These are phyloP conservation scores for Chimonanthus salicifolius DNA, from an alignment of 164 flowering plant species.

Conservation along the genomic window DNA sequence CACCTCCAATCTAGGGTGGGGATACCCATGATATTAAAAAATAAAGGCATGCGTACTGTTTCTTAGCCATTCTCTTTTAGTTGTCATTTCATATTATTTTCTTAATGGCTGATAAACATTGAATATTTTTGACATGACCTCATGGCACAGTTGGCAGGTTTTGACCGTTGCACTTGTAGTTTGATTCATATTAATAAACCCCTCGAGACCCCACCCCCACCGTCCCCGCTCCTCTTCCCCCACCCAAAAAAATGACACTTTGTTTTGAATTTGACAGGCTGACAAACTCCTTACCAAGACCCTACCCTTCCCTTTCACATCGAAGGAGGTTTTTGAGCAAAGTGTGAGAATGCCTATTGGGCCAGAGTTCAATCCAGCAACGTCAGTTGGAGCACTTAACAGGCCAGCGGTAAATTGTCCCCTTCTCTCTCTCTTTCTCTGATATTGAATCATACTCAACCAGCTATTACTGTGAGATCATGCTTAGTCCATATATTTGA, in stretches of 20 bases:
- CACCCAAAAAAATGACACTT: background rate
- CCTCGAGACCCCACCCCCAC: too few species aligned
- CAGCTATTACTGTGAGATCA: background rate
- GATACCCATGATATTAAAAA: too few species aligned
- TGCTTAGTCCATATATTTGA: background rate
- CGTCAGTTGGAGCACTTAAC: slow-evolving; percentile 54
- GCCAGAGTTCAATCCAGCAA: slow-evolving; percentile 81
- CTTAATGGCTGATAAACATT: too few species aligned
- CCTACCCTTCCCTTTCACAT: slow-evolving; percentile 72
- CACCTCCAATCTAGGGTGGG: too few species aligned
- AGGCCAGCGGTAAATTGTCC: slow-evolving; percentile 61
- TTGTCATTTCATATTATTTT: too few species aligned
- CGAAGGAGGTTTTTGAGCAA: slow-evolving; percentile 68
- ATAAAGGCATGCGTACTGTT: too few species aligned
- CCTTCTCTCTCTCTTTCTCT: background rate
- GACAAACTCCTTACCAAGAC: slow-evolving; percentile 64
- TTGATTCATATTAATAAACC: too few species aligned
- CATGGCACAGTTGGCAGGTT: too few species aligned
- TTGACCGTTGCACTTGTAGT: too few species aligned
- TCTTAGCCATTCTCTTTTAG: too few species aligned
- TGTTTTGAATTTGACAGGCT: slow-evolving; percentile 40
- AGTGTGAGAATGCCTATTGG: slow-evolving; percentile 87
- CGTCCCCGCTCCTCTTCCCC: too few species aligned
- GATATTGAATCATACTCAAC: background rate
- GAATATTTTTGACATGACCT: too few species aligned